Conservation (phyloP, 1,139 yeast genomes). For the Suhomyces wounanorum region DNA sequence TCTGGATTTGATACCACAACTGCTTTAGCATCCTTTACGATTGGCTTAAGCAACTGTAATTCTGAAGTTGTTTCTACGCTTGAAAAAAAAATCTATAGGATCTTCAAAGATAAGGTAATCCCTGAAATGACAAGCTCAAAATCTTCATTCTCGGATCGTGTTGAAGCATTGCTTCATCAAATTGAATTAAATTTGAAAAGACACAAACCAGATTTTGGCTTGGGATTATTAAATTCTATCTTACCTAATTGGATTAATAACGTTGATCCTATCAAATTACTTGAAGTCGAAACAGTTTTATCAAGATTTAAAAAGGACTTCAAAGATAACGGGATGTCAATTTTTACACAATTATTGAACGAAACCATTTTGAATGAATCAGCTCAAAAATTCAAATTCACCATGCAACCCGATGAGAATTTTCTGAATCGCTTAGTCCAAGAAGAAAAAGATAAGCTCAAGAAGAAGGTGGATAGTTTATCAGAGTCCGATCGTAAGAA, state of each 20-base stretch:
- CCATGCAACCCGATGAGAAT: constrained; percentile 69
- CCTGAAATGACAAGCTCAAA: constrained; percentile 44
- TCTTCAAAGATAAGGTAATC: constrained; percentile 37
- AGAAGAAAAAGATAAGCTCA: constrained; percentile 61
- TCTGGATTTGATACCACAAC: constrained; percentile 87
- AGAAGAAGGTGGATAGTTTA: constrained; percentile 43
- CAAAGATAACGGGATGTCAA: constrained; percentile 49
- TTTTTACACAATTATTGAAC: constrained; percentile 61
- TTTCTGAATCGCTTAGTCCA: constrained; percentile 50
- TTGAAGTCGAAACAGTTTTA: constrained; percentile 67
- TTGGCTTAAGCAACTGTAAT: constrained; percentile 81
- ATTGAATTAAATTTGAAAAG: constrained; percentile 81
- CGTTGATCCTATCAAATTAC: constrained; percentile 64
- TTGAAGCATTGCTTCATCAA: constrained; percentile 86
- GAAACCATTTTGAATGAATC: constrained; percentile 49
- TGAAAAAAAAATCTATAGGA: constrained; percentile 45
- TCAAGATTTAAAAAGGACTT: constrained; percentile 63
- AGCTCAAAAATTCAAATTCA: constrained; percentile 63
- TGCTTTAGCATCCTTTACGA: constrained; percentile 72
- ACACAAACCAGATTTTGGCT: constrained; percentile 89
- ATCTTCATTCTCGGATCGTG: constrained; percentile 60
- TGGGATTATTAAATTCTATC: constrained; percentile 70
- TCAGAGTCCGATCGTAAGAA: constrained; percentile 57
- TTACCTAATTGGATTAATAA: constrained; percentile 85
- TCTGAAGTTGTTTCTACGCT: constrained; percentile 49